phyloP scores from a whole-genome alignment of 495 filamentous ascomycete species.

The Echria macrotheca region DNA sequence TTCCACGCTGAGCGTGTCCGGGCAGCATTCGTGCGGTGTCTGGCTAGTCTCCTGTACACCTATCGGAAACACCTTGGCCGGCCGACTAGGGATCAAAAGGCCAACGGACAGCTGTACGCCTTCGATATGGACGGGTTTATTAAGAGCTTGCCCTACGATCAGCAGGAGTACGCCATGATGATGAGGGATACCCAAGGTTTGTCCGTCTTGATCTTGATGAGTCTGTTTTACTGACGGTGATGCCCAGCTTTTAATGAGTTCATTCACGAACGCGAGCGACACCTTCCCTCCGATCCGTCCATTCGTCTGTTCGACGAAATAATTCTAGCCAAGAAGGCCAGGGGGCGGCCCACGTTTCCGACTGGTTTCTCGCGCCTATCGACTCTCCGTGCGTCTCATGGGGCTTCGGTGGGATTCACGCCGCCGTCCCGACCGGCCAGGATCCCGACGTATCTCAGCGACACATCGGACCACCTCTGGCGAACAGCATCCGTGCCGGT shows the following conservation, averaged over 20 bases:
- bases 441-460: slow-evolving; percentile 67
- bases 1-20: slow-evolving; percentile 88
- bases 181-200: slow-evolving; percentile 90
- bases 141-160: slow-evolving; percentile 82
- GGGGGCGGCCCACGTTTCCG: slow-evolving; percentile 55
- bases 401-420: slow-evolving; percentile 30
- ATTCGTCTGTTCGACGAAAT: slow-evolving; percentile 94
- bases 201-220: slow-evolving; percentile 16
- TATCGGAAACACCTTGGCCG: slow-evolving; percentile 80
- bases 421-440: slow-evolving; percentile 34
- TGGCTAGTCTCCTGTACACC: slow-evolving; percentile 91
- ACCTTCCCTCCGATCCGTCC: slow-evolving; percentile 48
- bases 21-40: slow-evolving; percentile 89
- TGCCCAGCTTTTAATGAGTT: slow-evolving; percentile 88
- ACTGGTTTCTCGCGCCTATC: slow-evolving; percentile 50
- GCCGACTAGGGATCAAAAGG: slow-evolving; percentile 77
- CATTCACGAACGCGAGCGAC: slow-evolving; percentile 81
- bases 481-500: slow-evolving; percentile 77
- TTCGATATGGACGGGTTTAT: slow-evolving; percentile 96
- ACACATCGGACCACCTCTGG: slow-evolving; percentile 90
- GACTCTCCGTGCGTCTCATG: slow-evolving; percentile 42
- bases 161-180: slow-evolving; percentile 80
- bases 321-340: slow-evolving; percentile 88
- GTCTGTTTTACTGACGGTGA: no score
- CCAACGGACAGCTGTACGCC: slow-evolving; percentile 74